Evolutionary conservation across 768 basidiomycete genomes (phyloP), one percentile per base, ranked within the genome.

Genomic region (Pisolithus tinctorius): DNA sequence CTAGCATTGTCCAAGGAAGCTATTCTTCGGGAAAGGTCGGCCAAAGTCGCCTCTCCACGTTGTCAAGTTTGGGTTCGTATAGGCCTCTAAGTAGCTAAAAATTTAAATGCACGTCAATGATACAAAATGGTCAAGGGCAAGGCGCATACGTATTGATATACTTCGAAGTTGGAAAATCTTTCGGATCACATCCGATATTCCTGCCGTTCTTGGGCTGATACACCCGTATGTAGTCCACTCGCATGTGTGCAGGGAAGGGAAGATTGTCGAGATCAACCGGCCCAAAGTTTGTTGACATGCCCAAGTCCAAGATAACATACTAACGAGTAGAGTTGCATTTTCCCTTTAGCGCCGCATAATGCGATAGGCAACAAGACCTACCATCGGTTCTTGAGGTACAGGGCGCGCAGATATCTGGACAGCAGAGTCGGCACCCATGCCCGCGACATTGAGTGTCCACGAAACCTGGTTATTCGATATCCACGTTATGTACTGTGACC

Each of bases 361-460:
- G 37, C 38, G 36, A 31, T 26, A 13, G 31, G 17, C 29, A 38
- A 29, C n/a, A 41, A 8, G 34, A 57, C 79, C 44, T 56, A 89
- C 87, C 89, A 93, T 88, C 23, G 93, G 93, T 64, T 96, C 93
- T 55, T 82, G 79, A 0, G 93, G 75, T 11, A 95, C 69, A 2
- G 86, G 81, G 31, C 93, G 74, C 26, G 74, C 71, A 14, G 79
- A 76, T 34, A 94, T 84, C 52, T 86, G 61, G 1, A 78, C 80
- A 31, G 60, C 59, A 4, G 73, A 30, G 63, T 94, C 83, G 9
- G 85, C 71, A 0, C 71, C 86, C 64, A 93, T 64, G 1, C 84
- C 89, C 3, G 78, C 74, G 20, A 74, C 85, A 47, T 79, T 76
- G 49, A 94, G 62, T 4, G 86, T 90, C 93, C 93, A 93, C 8